A percentile compares a stretch with the other conserved stretches of the same genome.
Evolutionary conservation across 805 yeast genomes (phyloP).

Genomic region (Nakazawaea wickerhamii): DNA sequence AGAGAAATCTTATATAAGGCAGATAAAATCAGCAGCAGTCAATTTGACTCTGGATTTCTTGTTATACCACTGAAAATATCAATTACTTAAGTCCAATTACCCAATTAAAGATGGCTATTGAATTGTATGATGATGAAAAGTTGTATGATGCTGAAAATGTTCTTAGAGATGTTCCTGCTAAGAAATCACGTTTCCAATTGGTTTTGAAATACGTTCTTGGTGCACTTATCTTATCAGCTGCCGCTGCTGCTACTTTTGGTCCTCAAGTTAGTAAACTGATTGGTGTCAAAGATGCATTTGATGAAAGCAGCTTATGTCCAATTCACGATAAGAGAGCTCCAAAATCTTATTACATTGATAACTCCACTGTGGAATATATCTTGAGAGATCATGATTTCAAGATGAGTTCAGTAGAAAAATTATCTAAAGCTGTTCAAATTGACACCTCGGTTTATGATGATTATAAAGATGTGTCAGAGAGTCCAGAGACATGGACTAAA

Average conservation of each 20-base stretch:
- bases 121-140: neutral
- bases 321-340: constrained; percentile 5
- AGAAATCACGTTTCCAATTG: too few species aligned
- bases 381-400: constrained; percentile 27
- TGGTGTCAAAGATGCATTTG: neutral
- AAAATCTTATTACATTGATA: constrained; percentile 3
- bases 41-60: too few species aligned
- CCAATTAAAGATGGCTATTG: constrained; percentile 3
- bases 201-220: neutral
- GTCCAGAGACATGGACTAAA: constrained; percentile 43
- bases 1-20: too few species aligned
- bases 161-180: neutral
- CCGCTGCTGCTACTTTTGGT: neutral
- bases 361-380: constrained; percentile 8
- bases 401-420: constrained; percentile 33
- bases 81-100: too few species aligned
- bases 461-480: constrained; percentile 35
- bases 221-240: neutral
- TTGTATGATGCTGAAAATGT: neutral
- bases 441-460: constrained; percentile 59
- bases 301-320: constrained; percentile 5
- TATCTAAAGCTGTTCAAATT: constrained; percentile 52
- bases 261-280: neutral
- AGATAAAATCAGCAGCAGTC: too few species aligned
- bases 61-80: too few species aligned